Evolutionary conservation across 768 basidiomycete genomes (phyloP), one percentile per base, ranked within the genome.

Genomic region (Boletus barrowsii): DNA sequence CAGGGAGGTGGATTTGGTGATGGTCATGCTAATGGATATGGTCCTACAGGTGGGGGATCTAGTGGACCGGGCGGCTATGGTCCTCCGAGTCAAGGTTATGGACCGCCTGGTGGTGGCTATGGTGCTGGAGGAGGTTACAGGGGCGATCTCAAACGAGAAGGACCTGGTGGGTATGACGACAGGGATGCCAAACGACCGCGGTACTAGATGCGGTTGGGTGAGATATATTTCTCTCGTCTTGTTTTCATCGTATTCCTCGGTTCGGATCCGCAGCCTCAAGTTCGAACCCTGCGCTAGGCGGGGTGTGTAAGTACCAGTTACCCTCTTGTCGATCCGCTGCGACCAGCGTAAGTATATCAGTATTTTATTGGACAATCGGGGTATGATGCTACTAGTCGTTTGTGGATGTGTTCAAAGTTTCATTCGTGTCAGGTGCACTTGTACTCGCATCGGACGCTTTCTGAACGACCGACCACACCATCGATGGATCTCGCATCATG

Each of bases 101-200:
- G 78, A 30, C 75, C 76, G 35, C 73, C 79, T 49, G 75, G 77
- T 47, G 79, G 77, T 55, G 75, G 74, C 56, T 72, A 65, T 51
- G 76, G 75, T 39, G 67, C 72, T 45, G 73, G 72, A 51, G 80
- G 80, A 51, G 81, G 82, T 50, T 83, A 79, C 70, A 83, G 85
- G 57, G 80, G 81, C 36, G 87, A 87, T 67, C 84, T 89, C 75
- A 90, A 90, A 73, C 83, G 89, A 59, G 80, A 80, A 67, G 83
- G 81, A 61, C 79, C 86, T 49, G 84, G 86, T 75, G 86, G 86
- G 71, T 88, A 80, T 71, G 90, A 92, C 66, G 90, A 92, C 71
- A 82, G 90, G 61, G 90, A 91, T 61, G 64, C 78, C 33, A 93
- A 93, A 73, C 86, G 90, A 67, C 84, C 87, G 65, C 82, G 90